These are phyloP conservation scores for Escallonia herrerae DNA, from an alignment of 129 eudicot species.

Conservation along the genomic window DNA sequence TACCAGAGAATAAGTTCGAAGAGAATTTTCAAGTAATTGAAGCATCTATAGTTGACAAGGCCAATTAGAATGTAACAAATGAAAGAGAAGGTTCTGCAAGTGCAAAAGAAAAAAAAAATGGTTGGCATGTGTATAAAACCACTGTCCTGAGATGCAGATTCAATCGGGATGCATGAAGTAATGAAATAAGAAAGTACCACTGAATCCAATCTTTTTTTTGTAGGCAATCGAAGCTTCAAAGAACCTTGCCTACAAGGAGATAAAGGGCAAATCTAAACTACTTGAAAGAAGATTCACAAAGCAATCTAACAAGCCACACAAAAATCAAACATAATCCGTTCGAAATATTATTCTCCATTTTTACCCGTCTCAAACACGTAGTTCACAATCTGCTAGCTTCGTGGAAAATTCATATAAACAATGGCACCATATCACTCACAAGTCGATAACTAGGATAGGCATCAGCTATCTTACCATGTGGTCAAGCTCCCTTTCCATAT, in stretches of 20 bases:
- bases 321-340: no score
- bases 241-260: slow-evolving; percentile 65
- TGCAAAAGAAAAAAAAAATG: background rate
- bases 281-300: background rate
- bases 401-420: background rate
- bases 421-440: background rate
- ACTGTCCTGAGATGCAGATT: background rate
- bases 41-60: background rate
- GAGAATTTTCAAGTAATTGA: background rate
- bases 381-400: background rate
- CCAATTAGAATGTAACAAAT: background rate
- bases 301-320: no score
- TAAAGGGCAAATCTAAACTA: background rate
- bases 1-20: background rate
- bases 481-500: slow-evolving; percentile 94
- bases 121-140: background rate
- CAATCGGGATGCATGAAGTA: no score
- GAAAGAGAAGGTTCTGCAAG: background rate
- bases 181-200: slow-evolving; percentile 36
- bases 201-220: slow-evolving; percentile 96
- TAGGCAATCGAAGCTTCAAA: slow-evolving; percentile 88
- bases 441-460: background rate
- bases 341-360: no score
- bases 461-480: slow-evolving; percentile 57
- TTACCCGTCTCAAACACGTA: no score